A percentile compares a stretch with the other conserved stretches of the same genome.
Evolutionary conservation across 495 filamentous ascomycete species (phyloP).

Genomic region (Rhypophila decipiens): DNA sequence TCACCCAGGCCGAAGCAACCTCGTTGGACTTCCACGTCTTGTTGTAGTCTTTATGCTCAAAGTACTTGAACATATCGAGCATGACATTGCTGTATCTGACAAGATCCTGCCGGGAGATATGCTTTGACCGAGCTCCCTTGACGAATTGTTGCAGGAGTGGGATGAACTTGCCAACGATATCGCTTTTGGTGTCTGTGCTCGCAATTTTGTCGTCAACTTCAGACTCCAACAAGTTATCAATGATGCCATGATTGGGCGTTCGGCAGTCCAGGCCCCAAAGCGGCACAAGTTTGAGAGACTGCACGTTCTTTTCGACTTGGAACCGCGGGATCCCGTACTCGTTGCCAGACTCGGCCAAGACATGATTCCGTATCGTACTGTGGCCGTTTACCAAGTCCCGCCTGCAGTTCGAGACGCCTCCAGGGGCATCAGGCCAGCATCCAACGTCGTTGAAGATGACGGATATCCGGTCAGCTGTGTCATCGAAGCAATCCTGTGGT

Average conservation of each 20-base stretch:
- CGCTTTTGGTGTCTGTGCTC: constrained; percentile 41
- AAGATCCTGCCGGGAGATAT: constrained; percentile 14
- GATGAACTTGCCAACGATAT: constrained; percentile 56
- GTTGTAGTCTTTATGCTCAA: constrained; percentile 45
- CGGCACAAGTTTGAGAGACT: constrained; percentile 59
- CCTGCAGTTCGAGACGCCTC: constrained; percentile 62
- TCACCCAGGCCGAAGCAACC: constrained; percentile 55
- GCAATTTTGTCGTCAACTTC: constrained; percentile 51
- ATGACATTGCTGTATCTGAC: constrained; percentile 19
- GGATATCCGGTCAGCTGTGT: constrained; percentile 51
- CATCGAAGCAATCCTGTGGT: constrained; percentile 32
- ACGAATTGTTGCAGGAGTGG: constrained; percentile 56
- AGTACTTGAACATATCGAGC: constrained; percentile 21
- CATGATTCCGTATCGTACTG: constrained; percentile 57
- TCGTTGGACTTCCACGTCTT: constrained; percentile 56
- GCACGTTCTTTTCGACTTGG: constrained; percentile 60
- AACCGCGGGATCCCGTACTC: constrained; percentile 61
- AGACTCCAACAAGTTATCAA: constrained; percentile 54
- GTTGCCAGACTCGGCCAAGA: constrained; percentile 60
- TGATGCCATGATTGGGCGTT: constrained; percentile 57
- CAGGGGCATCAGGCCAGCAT: constrained; percentile 62
- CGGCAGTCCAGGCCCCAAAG: constrained; percentile 62
- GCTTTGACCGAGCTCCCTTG: constrained; percentile 24
- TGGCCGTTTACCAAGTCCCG: constrained; percentile 61
- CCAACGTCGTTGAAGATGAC: constrained; percentile 59